A percentile compares a stretch with the other conserved stretches of the same genome.
These are phyloP conservation scores for Paramarasmius palmivorus DNA, from an alignment of 1,284 basidiomycete genomes.

Conservation along the genomic window DNA sequence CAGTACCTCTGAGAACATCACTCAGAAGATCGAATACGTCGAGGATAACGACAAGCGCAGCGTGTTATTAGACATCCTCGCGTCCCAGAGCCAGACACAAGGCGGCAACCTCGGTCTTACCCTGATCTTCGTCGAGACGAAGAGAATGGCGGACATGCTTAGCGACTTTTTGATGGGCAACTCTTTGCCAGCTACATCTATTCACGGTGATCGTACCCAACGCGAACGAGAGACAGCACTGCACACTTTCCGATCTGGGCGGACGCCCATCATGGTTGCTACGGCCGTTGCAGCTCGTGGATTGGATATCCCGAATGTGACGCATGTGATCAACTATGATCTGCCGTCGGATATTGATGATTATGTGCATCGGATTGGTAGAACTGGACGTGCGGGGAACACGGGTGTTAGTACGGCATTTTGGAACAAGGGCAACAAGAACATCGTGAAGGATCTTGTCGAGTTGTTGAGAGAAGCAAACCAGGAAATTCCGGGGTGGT, in stretches of 20 bases:
- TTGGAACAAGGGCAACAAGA: conserved; percentile 91
- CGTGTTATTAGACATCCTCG: conserved; percentile 92
- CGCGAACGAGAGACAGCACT: conserved; percentile 96
- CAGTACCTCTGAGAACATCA: conserved; percentile 99
- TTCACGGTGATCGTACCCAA: conserved; percentile 97
- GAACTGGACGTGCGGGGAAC: conserved; percentile 99
- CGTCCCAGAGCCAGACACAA: conserved; percentile 59
- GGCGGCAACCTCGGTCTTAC: conserved; percentile 76
- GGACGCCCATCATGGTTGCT: conserved; percentile 95
- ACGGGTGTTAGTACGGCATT: conserved; percentile 94
- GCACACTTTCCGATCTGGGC: conserved; percentile 92
- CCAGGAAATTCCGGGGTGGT: conserved; percentile 94
- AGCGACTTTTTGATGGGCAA: conserved; percentile 93
- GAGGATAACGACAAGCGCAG: conserved; percentile 98
- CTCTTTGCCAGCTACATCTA: conserved; percentile 90
- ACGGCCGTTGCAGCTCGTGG: conserved; percentile 99
- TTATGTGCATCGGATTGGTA: conserved; percentile 98
- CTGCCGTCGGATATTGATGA: conserved; percentile 99
- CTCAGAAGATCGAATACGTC: conserved; percentile 98
- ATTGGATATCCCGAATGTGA: conserved; percentile 99
- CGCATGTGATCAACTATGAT: conserved; percentile 98
- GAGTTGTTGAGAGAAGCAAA: conserved; percentile 96
- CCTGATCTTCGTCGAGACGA: conserved; percentile 98
- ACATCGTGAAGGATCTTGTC: conserved; percentile 90
- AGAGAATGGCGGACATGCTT: conserved; percentile 98